Evolutionary conservation across 2,329 filamentous ascomycete genomes (phyloP), one percentile per base, ranked within the genome.

Genomic region (Aspergillus melleus): DNA sequence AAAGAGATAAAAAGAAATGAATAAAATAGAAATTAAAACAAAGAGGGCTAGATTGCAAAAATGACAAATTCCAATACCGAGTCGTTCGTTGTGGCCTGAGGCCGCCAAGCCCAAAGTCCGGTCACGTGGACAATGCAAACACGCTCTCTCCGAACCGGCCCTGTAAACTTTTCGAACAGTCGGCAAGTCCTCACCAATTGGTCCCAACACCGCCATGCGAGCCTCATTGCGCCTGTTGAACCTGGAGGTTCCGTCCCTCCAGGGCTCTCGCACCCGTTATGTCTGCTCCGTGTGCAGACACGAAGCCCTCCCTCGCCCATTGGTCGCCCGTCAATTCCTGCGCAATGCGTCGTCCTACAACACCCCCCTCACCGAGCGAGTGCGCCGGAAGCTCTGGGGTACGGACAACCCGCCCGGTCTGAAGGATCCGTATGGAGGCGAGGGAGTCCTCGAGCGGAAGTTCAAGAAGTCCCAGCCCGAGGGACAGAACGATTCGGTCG

Each of bases 371-470:
- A 78, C 77, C 52, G 80, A 83, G 60, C 77, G 76, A 59, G 66
- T 83, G 54, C 78, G 81, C 56, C 72, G 74, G 61, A 80, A 76
- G 66, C 70, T 84, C 61, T 83, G 81, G 81, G 80, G 80, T 6
- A 80, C 79, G 22, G 79, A 83, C 49, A 75, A 78, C 20, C 80
- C 81, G 14, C 81, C 81, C 10, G 81, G 81, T 24, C 57, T 75
- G 29, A 72, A 77, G 56, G 80, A 84, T 68, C 80, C 81, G 0
- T 83, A 84, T 63, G 77, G 74, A 6, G 75, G 74, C 24, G 68
- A 74, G 53, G 74, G 73, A 57, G 66, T 69, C 11, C 60, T 76
- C n/a, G 72, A 72, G 51, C 66, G 71, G 60, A 65, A 55, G 55
- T 65, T 65, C 55, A 64, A 59, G 32, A 67, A 65, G 57, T 60